phyloP scores from a whole-genome alignment of 768 basidiomycete genomes.

The Ramaria rubella region DNA sequence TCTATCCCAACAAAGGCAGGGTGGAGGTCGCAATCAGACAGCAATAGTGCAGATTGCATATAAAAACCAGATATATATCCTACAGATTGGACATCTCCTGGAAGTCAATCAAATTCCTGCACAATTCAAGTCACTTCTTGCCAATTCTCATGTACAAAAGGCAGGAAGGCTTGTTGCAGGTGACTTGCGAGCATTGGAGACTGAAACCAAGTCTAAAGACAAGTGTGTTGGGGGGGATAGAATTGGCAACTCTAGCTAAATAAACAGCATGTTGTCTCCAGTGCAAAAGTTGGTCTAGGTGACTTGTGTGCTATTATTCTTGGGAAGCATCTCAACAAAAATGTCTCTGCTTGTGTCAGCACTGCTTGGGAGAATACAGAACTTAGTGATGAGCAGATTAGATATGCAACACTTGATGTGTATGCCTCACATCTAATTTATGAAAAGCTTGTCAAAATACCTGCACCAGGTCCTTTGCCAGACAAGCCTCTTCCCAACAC shows the following conservation, averaged over 20 bases:
- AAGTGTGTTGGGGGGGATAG: conserved; percentile 22
- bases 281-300: conserved; percentile 21
- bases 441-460: conserved; percentile 2
- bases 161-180: conserved; percentile 17
- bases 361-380: conserved; percentile 16
- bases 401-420: conserved; percentile 20
- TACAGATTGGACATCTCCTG: neutral
- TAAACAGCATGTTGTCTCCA: conserved; percentile 15
- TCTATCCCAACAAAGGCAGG: no score
- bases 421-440: conserved; percentile 16
- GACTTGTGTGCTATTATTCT: conserved; percentile 27
- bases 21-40: no score
- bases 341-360: conserved; percentile 18
- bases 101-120: neutral
- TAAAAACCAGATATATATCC: neutral
- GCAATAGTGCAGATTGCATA: neutral
- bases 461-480: neutral
- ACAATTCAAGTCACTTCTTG: neutral
- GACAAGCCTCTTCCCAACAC: neutral
- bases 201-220: neutral
- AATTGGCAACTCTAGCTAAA: conserved; percentile 27
- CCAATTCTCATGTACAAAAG: neutral
- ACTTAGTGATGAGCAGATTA: conserved; percentile 15
- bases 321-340: conserved; percentile 16
- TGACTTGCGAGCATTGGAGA: conserved; percentile 14